phyloP scores from a whole-genome alignment of 306 rosid genomes.

The Abrus precatorius region DNA sequence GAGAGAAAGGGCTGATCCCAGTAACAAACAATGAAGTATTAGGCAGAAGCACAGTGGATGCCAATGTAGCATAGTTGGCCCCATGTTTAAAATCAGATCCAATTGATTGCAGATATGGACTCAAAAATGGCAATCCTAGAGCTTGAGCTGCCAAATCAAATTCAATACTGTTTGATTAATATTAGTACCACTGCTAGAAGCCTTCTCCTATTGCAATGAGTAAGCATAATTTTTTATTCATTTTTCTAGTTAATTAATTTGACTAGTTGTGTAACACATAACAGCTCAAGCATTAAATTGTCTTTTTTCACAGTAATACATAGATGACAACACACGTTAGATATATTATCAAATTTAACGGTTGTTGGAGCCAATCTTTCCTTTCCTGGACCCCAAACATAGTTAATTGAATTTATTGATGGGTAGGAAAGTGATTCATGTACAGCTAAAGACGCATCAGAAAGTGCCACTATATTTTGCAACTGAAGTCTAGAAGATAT shows the following conservation, averaged over 20 bases:
- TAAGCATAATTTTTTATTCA: neutral
- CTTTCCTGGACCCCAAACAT: neutral
- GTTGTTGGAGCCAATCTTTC: neutral
- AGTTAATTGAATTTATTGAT: neutral
- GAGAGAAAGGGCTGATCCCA: constrained; percentile 82
- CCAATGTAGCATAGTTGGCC: constrained; percentile 82
- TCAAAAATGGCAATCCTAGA: constrained; percentile 77
- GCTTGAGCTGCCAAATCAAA: constrained; percentile 72
- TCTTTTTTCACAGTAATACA: neutral
- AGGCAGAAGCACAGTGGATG: constrained; percentile 89
- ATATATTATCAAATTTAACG: neutral
- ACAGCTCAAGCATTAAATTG: constrained; percentile 14
- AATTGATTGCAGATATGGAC: constrained; percentile 84
- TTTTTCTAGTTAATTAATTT: neutral
- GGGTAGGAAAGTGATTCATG: constrained; percentile 11
- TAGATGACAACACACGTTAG: neutral
- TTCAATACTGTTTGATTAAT: neutral
- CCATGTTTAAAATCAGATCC: constrained; percentile 80
- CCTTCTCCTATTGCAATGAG: constrained; percentile 22
- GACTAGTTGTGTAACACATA: neutral
- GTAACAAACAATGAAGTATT: constrained; percentile 57
- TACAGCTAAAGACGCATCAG: neutral
- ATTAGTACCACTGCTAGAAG: neutral
- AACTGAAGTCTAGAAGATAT: neutral
- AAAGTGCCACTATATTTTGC: neutral